These are phyloP conservation scores for Pseudoperonospora humuli DNA, from an alignment of 352 stramenopile species.

Conservation along the genomic window DNA sequence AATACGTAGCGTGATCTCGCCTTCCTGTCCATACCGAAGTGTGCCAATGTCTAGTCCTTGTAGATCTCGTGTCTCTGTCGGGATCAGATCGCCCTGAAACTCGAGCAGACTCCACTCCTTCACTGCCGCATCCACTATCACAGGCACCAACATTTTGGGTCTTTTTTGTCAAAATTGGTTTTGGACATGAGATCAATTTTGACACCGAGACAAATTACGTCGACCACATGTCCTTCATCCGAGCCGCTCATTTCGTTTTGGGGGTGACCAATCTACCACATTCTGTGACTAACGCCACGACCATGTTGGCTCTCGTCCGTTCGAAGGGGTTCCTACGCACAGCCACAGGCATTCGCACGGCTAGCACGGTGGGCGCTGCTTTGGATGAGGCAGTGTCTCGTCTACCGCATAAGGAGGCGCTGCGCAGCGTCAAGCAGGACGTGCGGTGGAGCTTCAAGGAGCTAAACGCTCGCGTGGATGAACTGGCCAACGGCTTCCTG, in stretches of 20 bases:
- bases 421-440: conserved; percentile 78
- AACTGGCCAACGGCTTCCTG: conserved; percentile 71
- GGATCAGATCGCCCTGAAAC: conserved; percentile 71
- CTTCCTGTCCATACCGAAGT: conserved; percentile 47
- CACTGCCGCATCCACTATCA: conserved; percentile 48
- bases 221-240: not conserved
- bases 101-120: conserved; percentile 82
- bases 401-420: conserved; percentile 81
- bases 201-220: not conserved
- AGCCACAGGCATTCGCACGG: conserved; percentile 29
- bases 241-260: conserved; percentile 21
- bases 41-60: conserved; percentile 46
- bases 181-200: not conserved
- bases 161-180: conserved; percentile 9
- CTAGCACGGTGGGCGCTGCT: conserved; percentile 56
- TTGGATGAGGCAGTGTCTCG: conserved; percentile 70
- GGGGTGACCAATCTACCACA: no score
- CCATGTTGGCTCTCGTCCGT: conserved; percentile 64
- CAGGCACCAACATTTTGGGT: conserved; percentile 48
- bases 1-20: conserved; percentile 70
- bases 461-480: conserved; percentile 61
- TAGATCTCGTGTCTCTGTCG: conserved; percentile 25
- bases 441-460: conserved; percentile 83
- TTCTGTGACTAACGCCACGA: conserved; percentile 2
- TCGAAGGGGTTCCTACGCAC: conserved; percentile 41